Conservation (phyloP, 2,329 filamentous ascomycete genomes). For the Diaporthe sp. region DNA sequence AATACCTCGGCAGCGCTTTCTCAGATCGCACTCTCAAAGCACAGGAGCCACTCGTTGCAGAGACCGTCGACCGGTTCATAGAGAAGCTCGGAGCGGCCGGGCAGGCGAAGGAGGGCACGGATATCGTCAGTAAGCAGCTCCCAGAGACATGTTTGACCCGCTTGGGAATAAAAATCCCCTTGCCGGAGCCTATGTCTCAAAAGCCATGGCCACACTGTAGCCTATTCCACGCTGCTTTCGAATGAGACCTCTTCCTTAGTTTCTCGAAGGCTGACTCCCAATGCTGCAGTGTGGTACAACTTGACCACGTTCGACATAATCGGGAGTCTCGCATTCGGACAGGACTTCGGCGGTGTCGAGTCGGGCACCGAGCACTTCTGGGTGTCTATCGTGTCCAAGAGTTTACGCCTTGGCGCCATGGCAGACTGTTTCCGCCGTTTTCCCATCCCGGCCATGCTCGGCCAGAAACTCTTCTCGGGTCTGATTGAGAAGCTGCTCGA, state of each 20-base stretch:
- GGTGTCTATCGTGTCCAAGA: constrained; percentile 43
- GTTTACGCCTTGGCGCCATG: constrained; percentile 42
- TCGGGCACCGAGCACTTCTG: constrained; percentile 42
- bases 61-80: constrained; percentile 44
- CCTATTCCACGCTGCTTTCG: too few relatives aligned
- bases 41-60: constrained; percentile 45
- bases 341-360: constrained; percentile 39
- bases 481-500: constrained; percentile 39
- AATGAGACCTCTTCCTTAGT: too few relatives aligned
- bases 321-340: constrained; percentile 44
- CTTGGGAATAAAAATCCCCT: too few relatives aligned
- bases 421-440: constrained; percentile 45
- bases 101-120: constrained; percentile 40
- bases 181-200: too few relatives aligned
- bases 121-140: constrained; percentile 41
- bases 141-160: too few relatives aligned
- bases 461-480: constrained; percentile 34
- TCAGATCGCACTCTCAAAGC: constrained; percentile 46
- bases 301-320: too few relatives aligned
- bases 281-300: constrained; percentile 21
- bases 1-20: constrained; percentile 46
- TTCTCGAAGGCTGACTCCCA: too few relatives aligned
- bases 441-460: constrained; percentile 41
- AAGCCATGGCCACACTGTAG: too few relatives aligned
- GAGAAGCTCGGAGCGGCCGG: constrained; percentile 38